Base-by-base conservation (phyloP, 1,284 basidiomycete species). In the Naganishia liquefaciens region DNA sequence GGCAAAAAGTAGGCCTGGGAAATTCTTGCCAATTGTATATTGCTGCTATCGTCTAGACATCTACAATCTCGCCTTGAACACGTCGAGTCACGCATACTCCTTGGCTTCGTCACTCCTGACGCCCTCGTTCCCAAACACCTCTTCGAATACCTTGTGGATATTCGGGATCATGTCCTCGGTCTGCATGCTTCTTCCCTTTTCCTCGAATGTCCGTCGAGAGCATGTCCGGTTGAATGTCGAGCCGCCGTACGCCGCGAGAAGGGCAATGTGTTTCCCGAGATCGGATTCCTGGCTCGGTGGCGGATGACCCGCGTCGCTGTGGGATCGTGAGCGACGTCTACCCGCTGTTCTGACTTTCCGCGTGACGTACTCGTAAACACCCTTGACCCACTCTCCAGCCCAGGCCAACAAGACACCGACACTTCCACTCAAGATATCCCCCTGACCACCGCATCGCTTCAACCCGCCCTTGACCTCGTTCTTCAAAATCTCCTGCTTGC, bases 381-480 rank as follows among this genome's bases (percentile, higher is more conserved):
- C 90, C 46, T 86, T 85, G 72, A 92, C 89, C 76, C 90, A 97
- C 72, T 90, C 92, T 76, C 89, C 89, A 2, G 89, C 91, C 94
- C 95, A 99, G 1, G 93, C 93, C 67, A 97, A 82, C 75, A 96
- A 86, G 0, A 92, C 86, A 0, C 93, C 94, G 7, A 93, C 87
- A 43, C 84, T 84, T 5, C 95, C 95, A 70, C 88, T 89, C 60
- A 99, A 78, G 52, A 99, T 87, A 77, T 99, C 95, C 0, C 95
- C 95, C 76, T 98, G 95, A 1, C 94, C 94, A 23, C 95, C 95
- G 71, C 93, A 94, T 60, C 95, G 83, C 80, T 96, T 96, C 69
- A 93, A 75, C 1, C 93, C 92, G 2, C 95, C 95, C 62, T 85
- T 80, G 0, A 83, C 80, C 68, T 90, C 87, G 33, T 90, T 85